phyloP scores from a whole-genome alignment of 2,329 filamentous ascomycete species.

The Akanthomyces dipterigenus region DNA sequence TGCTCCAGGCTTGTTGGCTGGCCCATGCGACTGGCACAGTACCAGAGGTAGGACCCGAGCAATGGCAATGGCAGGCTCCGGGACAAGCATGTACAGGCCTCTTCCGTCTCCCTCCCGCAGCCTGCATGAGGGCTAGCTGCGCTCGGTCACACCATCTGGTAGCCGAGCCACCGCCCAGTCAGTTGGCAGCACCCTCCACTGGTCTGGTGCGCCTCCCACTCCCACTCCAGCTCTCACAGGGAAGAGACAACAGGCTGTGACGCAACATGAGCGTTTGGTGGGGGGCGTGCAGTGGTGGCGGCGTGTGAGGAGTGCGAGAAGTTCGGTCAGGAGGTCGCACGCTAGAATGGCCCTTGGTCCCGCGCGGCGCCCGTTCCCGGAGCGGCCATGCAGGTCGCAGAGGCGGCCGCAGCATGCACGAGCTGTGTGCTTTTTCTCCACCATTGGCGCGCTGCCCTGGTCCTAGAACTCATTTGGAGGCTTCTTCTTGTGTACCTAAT shows the following conservation, averaged over 20 bases:
- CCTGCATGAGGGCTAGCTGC: not conserved
- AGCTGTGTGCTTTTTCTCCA: slow-evolving; percentile 20
- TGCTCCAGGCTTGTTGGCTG: slow-evolving; percentile 6
- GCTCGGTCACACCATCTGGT: slow-evolving; percentile 5
- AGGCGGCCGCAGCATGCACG: slow-evolving; percentile 32
- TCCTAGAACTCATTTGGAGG: slow-evolving; percentile 3
- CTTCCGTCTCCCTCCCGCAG: slow-evolving; percentile 8
- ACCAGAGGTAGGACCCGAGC: not conserved
- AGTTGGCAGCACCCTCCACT: not conserved
- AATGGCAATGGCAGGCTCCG: not conserved
- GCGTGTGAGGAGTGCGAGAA: slow-evolving; percentile 11
- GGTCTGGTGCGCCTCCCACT: not conserved
- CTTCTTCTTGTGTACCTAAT: not conserved
- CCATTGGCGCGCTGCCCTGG: slow-evolving; percentile 10
- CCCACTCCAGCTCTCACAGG: not conserved
- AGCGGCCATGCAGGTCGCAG: slow-evolving; percentile 27
- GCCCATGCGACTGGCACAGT: not conserved
- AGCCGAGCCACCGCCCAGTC: slow-evolving; percentile 4
- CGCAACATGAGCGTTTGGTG: slow-evolving; percentile 9
- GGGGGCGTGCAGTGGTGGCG: slow-evolving; percentile 2
- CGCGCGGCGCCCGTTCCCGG: slow-evolving; percentile 29
- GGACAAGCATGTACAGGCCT: not conserved
- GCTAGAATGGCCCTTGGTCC: slow-evolving; percentile 23
- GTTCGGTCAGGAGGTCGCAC: slow-evolving; percentile 19
- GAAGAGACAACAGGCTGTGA: slow-evolving; percentile 9